Conservation (phyloP, 129 eudicot species). For the Cynara cardunculus region DNA sequence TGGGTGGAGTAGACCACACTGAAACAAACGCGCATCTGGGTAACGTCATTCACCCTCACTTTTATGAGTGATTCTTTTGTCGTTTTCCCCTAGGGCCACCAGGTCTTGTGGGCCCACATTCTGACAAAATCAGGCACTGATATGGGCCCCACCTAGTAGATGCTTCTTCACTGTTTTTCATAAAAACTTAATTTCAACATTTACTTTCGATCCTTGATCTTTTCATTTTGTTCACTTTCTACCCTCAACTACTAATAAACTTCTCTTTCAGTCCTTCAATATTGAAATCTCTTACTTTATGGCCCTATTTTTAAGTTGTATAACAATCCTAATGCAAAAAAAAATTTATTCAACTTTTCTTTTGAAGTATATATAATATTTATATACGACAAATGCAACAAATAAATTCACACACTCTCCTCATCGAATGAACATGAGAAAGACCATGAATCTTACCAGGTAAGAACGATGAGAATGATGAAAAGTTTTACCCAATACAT, state of each 20-base stretch:
- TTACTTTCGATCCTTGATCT: background rate
- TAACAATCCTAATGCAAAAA: background rate
- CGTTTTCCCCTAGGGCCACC: conserved; percentile 14
- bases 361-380: no score
- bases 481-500: no score
- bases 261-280: background rate
- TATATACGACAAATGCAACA: no score
- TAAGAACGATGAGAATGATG: no score
- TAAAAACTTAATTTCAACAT: background rate
- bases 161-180: conserved; percentile 13
- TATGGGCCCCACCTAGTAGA: conserved; percentile 5
- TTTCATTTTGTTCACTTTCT: background rate
- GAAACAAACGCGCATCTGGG: conserved; percentile 1
- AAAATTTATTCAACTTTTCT: no score
- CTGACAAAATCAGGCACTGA: conserved; percentile 19
- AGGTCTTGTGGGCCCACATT: conserved; percentile 3
- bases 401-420: no score
- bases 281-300: background rate
- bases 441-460: no score
- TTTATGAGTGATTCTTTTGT: conserved; percentile 27
- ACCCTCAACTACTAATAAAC: conserved; percentile 1
- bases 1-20: conserved; percentile 16
- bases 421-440: no score
- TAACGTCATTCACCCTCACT: conserved; percentile 21
- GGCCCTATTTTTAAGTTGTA: background rate